Conservation (phyloP, 495 filamentous ascomycete genomes). For the Trichodelitschia bisporula region DNA sequence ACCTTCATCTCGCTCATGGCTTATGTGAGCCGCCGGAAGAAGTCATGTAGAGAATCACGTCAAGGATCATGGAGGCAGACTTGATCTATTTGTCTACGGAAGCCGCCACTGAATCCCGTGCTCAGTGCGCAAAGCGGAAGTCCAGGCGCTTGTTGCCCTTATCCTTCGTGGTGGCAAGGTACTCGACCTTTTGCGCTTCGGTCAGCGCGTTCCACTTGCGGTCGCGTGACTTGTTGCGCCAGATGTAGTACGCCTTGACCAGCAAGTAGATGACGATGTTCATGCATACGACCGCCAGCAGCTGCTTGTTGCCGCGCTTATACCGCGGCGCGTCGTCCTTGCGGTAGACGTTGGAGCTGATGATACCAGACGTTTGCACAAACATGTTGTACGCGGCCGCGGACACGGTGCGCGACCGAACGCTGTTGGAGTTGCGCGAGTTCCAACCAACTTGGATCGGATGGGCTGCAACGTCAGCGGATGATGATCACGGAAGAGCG, state of each 20-base stretch:
- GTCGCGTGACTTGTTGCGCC: conserved; percentile 15
- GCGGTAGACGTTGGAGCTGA: conserved; percentile 27
- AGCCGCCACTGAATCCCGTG: background rate
- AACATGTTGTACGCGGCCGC: conserved; percentile 25
- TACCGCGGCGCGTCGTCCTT: conserved; percentile 30
- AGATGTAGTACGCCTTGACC: conserved; percentile 20
- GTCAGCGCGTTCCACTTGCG: conserved; percentile 9
- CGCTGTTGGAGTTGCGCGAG: conserved; percentile 39
- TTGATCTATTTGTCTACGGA: background rate
- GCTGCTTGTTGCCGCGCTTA: conserved; percentile 22
- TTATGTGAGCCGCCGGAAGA: background rate
- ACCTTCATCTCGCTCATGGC: background rate
- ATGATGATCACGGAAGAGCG: no score
- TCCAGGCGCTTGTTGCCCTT: conserved; percentile 7
- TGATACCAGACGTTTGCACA: conserved; percentile 23
- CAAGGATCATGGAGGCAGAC: background rate
- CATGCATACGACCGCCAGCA: conserved; percentile 21
- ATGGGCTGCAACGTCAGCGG: no score
- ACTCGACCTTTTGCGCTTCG: conserved; percentile 1
- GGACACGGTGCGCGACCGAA: conserved; percentile 38
- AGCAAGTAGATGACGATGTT: conserved; percentile 19
- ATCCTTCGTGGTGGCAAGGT: conserved; percentile 5
- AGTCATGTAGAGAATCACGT: background rate
- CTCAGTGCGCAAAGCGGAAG: conserved; percentile 9
- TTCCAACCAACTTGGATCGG: conserved; percentile 45